Evolutionary conservation across 2,329 filamentous ascomycete species (phyloP).

Genomic region (Mycosphaerelloides madeirae): DNA sequence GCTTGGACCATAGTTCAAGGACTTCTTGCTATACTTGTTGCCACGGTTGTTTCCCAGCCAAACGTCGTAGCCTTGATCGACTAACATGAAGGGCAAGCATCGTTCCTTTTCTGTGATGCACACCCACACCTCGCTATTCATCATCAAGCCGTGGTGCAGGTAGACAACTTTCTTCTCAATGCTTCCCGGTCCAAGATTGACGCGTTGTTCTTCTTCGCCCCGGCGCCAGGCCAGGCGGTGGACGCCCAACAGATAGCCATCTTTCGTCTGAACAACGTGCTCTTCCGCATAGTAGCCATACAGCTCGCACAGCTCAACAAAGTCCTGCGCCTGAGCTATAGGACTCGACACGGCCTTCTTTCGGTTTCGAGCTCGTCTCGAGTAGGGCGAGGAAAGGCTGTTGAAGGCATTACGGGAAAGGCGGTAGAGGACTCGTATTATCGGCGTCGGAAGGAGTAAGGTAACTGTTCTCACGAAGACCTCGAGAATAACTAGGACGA

Average conservation of each 20-base stretch:
- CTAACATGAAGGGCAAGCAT: conserved; percentile 81
- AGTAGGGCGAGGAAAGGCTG: conserved; percentile 64
- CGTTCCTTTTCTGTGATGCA: conserved; percentile 81
- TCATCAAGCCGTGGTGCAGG: conserved; percentile 89
- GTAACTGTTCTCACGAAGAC: conserved; percentile 79
- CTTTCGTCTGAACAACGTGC: conserved; percentile 88
- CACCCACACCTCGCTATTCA: conserved; percentile 99
- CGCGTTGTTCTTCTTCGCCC: conserved; percentile 71
- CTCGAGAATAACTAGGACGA: conserved; percentile 77
- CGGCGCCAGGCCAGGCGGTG: conserved; percentile 80
- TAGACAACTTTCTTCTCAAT: conserved; percentile 83
- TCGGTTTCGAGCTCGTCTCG: conserved; percentile 61
- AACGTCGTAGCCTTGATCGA: conserved; percentile 90
- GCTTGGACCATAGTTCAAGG: conserved; percentile 67
- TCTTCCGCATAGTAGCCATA: conserved; percentile 94
- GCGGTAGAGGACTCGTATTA: conserved; percentile 78
- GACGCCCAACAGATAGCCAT: conserved; percentile 87
- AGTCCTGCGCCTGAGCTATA: conserved; percentile 82
- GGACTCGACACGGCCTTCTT: conserved; percentile 53
- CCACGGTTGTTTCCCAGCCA: conserved; percentile 98
- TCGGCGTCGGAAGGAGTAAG: conserved; percentile 73
- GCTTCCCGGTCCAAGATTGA: conserved; percentile 67
- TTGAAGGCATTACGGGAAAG: conserved; percentile 81
- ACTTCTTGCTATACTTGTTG: conserved; percentile 99
- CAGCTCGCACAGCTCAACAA: conserved; percentile 85